Base-by-base conservation (phyloP, 2,329 filamentous ascomycete genomes). In the Dothidotthia symphoricarpi region DNA sequence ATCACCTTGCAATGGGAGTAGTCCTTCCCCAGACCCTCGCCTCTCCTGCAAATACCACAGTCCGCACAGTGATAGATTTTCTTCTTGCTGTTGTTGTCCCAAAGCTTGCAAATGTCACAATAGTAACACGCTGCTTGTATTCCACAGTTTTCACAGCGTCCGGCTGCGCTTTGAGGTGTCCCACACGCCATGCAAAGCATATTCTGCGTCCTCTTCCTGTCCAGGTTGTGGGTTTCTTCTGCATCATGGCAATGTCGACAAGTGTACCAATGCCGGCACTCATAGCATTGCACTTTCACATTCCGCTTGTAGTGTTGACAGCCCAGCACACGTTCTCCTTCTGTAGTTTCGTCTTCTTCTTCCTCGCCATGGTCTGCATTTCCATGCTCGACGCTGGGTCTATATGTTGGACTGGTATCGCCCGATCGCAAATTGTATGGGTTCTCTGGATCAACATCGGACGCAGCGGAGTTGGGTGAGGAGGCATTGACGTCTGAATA, bases 141-240 rank as follows among this genome's bases (percentile, higher is more conserved):
- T 13, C 83, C 85, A 63, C 93, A 98, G 39, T 80, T 76, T 34
- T 77, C 74, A 64, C 93, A 98, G 34, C 80, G 75, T 47, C 95
- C 88, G 19, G 81, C 81, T 3, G 86, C 90, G 39, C 80, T 80
- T 57, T 98, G 93, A 2, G 93, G 84, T 39, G 85, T 88, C 6
- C 83, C 81, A 65, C 93, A 98, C 17, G 89, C 75, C 93, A 98
- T 98, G 66, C 93, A 98, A 5, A 98, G 77, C 93, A 98, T 98
- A 57, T 96, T 85, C 65, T 84, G 85, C 6, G 91, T 98, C 54
- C 87, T 85, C 53, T 82, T 83, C 34, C 93, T 81, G 53, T 90
- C 81, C 39, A 98, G 73, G 43, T 73, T 75, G 64, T 95, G 88
- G 52, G 88, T 82, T 57, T 96, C 88, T 7, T 73, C 78, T 32